Evolutionary conservation across 1,284 basidiomycete species (phyloP), one percentile per base, ranked within the genome.

Genomic region (Austroboletus rostrupii): DNA sequence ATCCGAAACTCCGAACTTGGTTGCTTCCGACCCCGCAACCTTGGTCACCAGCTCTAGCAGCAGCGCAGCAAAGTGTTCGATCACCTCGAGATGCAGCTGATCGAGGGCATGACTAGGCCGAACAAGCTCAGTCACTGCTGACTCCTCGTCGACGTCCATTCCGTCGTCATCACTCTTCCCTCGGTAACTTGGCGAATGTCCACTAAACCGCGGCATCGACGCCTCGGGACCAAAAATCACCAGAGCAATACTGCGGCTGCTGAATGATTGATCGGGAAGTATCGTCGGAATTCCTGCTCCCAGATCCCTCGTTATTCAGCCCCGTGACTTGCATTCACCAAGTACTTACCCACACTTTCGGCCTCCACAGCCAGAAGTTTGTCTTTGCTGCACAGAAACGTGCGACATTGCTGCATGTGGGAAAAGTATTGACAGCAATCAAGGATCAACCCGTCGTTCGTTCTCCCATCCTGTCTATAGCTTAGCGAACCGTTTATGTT

Each of bases 371-470:
- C 78, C 29, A 90, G 65, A 57, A 85, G 83, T 42, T 78, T 81
- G 62, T 90, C 87, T 43, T 72, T 76, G 49, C 81, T 87, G 60
- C 81, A 79, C 38, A 89, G 60, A 47, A 77, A 61, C 12, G 77
- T 80, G 47, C 59, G 69, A 40, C 69, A 64, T 49, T 54, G 63
- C 40, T 62, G 68, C 21, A 57, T 52, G 16, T 43, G 57, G 19
- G 42, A 47, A 60, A 83, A 87, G 62, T 80, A 85, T 54, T 74
- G 66, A 59, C 81, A 85, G 57, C 87, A 90, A 61, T 89, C 87
- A 39, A 85, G 67, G 57, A 90, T 88, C 28, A 82, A 66, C 43
- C 74, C 72, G 60, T 90, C 87, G 57, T 87, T 88, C 47, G 60
- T 64, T 56, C 74, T 71, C 50, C 74, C 73, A 62, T 47, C 37